A percentile compares a stretch with the other conserved stretches of the same genome.
Evolutionary conservation across 768 basidiomycete species (phyloP).

Genomic region (Saitozyma sp.): DNA sequence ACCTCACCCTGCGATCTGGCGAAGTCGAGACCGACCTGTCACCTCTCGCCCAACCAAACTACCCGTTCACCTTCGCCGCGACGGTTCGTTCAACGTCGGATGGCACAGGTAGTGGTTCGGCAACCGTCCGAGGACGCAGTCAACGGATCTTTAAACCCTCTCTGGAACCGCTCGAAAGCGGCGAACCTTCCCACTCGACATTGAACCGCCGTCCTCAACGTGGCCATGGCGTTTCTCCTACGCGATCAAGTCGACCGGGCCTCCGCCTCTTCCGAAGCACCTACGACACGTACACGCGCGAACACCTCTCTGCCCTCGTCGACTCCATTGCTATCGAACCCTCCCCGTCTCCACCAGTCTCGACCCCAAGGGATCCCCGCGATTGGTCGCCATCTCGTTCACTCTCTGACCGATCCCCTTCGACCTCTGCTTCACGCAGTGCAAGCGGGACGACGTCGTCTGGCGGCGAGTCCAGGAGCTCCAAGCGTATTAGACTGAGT

Average conservation of each 20-base stretch:
- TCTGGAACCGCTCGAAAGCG: constrained; percentile 15
- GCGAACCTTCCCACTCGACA: constrained; percentile 29
- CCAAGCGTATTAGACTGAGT: constrained; percentile 35
- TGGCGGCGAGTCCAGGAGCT: constrained; percentile 24
- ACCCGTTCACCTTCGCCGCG: constrained; percentile 37
- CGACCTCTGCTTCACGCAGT: too few relatives aligned
- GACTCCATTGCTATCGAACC: constrained; percentile 75
- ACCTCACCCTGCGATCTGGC: constrained; percentile 14
- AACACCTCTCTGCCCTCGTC: constrained; percentile 88
- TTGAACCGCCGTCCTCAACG: neutral
- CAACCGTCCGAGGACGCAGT: constrained; percentile 13
- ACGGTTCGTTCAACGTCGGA: constrained; percentile 18
- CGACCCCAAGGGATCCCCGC: neutral
- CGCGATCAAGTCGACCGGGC: constrained; percentile 1
- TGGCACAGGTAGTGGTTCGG: constrained; percentile 12
- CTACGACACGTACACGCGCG: constrained; percentile 94
- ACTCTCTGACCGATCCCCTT: neutral
- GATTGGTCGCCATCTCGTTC: constrained; percentile 21
- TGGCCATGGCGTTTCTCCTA: neutral
- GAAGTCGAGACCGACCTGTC: constrained; percentile 34
- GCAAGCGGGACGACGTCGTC: too few relatives aligned
- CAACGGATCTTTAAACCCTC: constrained; percentile 16
- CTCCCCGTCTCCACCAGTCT: constrained; percentile 34
- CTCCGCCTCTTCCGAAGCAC: constrained; percentile 77
- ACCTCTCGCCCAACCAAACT: constrained; percentile 31